phyloP scores from a whole-genome alignment of 306 rosid genomes.

The Acacia confusa region DNA sequence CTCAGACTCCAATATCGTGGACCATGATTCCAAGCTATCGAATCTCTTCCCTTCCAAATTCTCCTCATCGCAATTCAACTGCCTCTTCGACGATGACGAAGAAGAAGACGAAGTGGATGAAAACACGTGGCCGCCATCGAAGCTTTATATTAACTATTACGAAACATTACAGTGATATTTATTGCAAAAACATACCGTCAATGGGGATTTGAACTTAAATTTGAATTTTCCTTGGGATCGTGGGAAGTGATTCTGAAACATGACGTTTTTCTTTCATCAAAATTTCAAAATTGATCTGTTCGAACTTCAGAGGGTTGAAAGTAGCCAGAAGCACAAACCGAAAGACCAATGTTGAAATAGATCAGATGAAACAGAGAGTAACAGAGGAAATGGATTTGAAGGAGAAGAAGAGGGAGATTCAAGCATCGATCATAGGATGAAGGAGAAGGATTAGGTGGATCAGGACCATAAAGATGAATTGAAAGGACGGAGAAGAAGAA shows the following conservation, averaged over 20 bases:
- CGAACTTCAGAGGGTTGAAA: slow-evolving; percentile 31
- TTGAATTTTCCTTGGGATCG: slow-evolving; percentile 46
- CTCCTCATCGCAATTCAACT: slow-evolving; percentile 47
- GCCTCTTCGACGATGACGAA: slow-evolving; percentile 44
- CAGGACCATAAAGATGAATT: slow-evolving; percentile 58
- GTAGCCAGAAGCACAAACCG: neutral
- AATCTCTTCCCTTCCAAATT: slow-evolving; percentile 69
- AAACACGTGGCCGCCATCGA: slow-evolving; percentile 65
- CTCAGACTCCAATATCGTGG: slow-evolving; percentile 81
- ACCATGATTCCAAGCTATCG: slow-evolving; percentile 86
- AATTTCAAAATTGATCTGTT: slow-evolving; percentile 32
- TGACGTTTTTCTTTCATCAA: slow-evolving; percentile 56
- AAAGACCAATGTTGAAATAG: neutral
- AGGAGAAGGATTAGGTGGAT: slow-evolving; percentile 56
- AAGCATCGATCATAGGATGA: slow-evolving; percentile 40
- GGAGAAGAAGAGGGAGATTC: slow-evolving; percentile 17
- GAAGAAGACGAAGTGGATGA: slow-evolving; percentile 46
- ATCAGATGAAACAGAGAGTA: neutral
- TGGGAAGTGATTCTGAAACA: slow-evolving; percentile 69
- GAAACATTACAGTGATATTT: neutral
- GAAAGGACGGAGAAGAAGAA: slow-evolving; percentile 66
- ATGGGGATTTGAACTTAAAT: slow-evolving; percentile 13
- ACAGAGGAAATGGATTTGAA: neutral
- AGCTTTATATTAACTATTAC: neutral
- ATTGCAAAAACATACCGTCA: slow-evolving; percentile 46